Conservation (phyloP, 208 protist genomes). For the Leishmania mexicana region DNA sequence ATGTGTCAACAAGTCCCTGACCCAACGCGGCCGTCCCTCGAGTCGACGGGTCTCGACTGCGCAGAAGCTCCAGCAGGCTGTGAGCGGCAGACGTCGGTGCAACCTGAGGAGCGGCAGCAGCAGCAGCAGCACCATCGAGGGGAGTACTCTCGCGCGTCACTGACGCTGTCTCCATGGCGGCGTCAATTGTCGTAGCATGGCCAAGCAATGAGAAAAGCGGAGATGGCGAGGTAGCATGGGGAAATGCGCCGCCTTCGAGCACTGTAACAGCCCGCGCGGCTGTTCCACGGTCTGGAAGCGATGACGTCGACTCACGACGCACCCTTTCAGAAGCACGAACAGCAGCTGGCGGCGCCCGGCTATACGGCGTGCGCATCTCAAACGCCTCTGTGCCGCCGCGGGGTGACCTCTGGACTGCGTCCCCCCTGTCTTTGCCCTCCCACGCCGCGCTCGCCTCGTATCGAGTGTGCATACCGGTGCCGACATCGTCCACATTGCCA, state of each 20-base stretch:
- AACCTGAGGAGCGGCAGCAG: neutral
- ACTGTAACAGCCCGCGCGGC: neutral
- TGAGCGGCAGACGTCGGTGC: constrained; percentile 1
- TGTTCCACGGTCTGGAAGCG: neutral
- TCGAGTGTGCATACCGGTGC: neutral
- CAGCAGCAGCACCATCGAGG: neutral
- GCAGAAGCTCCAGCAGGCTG: constrained; percentile 12
- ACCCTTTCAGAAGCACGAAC: neutral
- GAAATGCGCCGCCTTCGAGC: neutral
- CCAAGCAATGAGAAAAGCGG: neutral
- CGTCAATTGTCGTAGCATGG: neutral
- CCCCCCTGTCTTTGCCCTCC: neutral
- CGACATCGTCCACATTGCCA: neutral
- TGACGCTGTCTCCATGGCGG: neutral
- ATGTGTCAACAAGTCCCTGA: neutral
- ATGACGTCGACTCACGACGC: neutral
- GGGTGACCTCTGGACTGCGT: neutral
- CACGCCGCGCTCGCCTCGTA: neutral
- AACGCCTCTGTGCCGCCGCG: neutral
- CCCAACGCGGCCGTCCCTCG: neutral
- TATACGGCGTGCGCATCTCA: neutral
- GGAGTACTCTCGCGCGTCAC: neutral
- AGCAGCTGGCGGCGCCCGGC: neutral
- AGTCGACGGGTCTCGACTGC: constrained; percentile 4
- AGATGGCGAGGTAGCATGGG: neutral